Percentiles rank a stretch among this genome's conserved stretches.
Conservation (phyloP, 1,284 basidiomycete species). For the Cutaneotrichosporon sp. region DNA sequence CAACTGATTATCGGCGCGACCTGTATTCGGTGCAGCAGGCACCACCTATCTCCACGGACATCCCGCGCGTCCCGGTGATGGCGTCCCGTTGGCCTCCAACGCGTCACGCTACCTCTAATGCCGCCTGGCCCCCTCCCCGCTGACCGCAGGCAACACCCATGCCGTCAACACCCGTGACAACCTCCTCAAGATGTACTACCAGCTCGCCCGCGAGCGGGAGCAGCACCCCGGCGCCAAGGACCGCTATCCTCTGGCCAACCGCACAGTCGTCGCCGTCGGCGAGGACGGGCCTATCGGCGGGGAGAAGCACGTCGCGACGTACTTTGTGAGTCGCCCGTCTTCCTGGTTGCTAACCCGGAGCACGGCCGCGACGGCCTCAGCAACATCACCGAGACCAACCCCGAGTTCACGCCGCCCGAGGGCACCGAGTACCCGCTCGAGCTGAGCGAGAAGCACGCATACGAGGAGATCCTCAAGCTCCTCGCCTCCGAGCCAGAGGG, state of each 20-base stretch:
- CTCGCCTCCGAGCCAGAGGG: conserved; percentile 63
- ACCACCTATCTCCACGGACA: too few relatives aligned
- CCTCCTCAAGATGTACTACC: conserved; percentile 74
- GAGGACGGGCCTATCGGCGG: conserved; percentile 74
- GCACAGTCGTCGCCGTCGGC: conserved; percentile 68
- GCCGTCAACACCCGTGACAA: conserved; percentile 60
- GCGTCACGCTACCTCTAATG: too few relatives aligned
- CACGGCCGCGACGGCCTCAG: conserved; percentile 76
- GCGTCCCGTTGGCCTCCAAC: not conserved
- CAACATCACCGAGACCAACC: conserved; percentile 69
- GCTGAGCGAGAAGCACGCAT: conserved; percentile 45
- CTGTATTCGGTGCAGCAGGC: too few relatives aligned
- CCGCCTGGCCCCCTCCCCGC: too few relatives aligned
- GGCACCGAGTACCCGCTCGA: conserved; percentile 8
- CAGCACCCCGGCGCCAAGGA: conserved; percentile 60
- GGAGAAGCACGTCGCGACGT: conserved; percentile 74
- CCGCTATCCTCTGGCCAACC: conserved; percentile 67
- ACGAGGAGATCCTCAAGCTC: conserved; percentile 69
- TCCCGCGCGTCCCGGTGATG: not conserved
- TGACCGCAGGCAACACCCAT: conserved; percentile 68
- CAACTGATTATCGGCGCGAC: too few relatives aligned
- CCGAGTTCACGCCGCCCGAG: conserved; percentile 63
- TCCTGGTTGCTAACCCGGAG: conserved; percentile 29
- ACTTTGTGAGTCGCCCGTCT: conserved; percentile 60
- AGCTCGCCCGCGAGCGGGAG: conserved; percentile 66